Conservation (phyloP, 2,329 filamentous ascomycete species). For the Aspergillus terreus region DNA sequence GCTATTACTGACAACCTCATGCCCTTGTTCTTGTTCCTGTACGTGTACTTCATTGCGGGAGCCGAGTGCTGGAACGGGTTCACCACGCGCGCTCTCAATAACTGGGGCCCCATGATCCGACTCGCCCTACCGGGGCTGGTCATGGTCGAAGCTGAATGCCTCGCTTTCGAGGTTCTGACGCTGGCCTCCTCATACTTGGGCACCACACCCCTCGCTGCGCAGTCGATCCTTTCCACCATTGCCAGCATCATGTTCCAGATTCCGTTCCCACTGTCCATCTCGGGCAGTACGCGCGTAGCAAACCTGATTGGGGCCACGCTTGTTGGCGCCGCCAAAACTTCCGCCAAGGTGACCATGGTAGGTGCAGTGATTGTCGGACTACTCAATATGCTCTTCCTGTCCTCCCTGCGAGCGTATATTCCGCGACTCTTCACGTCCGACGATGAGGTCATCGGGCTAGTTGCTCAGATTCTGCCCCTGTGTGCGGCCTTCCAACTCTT, state of each 20-base stretch:
- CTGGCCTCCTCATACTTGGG: constrained; percentile 78
- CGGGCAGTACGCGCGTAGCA: constrained; percentile 80
- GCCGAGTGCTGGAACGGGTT: constrained; percentile 79
- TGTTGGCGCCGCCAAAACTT: constrained; percentile 73
- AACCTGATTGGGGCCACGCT: constrained; percentile 88
- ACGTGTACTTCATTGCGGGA: constrained; percentile 69
- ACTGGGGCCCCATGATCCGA: constrained; percentile 81
- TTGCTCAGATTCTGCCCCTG: constrained; percentile 69
- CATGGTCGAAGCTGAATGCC: constrained; percentile 91
- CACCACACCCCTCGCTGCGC: constrained; percentile 75
- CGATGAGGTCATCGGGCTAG: constrained; percentile 63
- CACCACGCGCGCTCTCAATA: constrained; percentile 63
- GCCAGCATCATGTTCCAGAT: constrained; percentile 82
- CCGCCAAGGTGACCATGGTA: constrained; percentile 71
- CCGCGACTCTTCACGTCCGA: constrained; percentile 77
- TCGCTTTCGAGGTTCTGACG: constrained; percentile 89
- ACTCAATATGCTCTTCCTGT: constrained; percentile 71
- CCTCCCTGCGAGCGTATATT: constrained; percentile 66
- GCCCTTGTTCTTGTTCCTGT: constrained; percentile 67
- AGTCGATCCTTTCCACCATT: constrained; percentile 78
- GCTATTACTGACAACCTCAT: constrained; percentile 71
- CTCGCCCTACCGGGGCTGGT: constrained; percentile 84
- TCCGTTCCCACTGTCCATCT: constrained; percentile 86
- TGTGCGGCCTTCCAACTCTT: constrained; percentile 88
- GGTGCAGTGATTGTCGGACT: constrained; percentile 68